phyloP scores from a whole-genome alignment of 371 early-diverging fungal genomes.

The Neoconidiobolus thromboides region DNA sequence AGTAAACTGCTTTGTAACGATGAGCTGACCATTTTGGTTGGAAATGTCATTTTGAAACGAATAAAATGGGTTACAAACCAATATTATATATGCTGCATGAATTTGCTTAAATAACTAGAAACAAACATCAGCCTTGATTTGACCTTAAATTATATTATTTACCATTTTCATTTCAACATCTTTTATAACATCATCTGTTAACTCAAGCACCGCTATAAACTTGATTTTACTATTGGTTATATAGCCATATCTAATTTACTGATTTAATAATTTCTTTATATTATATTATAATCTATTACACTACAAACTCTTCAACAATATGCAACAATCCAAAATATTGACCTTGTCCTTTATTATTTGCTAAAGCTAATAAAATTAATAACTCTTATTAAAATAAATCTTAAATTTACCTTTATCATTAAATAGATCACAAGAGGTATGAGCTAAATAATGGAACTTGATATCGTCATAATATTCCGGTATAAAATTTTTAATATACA shows the following conservation, averaged over 20 bases:
- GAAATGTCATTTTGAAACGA: no score
- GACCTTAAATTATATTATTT: not conserved
- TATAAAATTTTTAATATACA: slow-evolving; percentile 3
- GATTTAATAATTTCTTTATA: not conserved
- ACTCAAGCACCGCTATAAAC: not conserved
- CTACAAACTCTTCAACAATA: slow-evolving; percentile 5
- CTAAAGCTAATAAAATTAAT: not conserved
- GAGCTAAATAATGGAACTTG: slow-evolving; percentile 2
- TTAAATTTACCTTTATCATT: not conserved
- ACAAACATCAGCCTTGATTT: no score
- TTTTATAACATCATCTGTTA: slow-evolving; percentile 5
- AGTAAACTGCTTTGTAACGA: no score
- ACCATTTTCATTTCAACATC: slow-evolving; percentile 5
- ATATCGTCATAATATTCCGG: slow-evolving; percentile 1
- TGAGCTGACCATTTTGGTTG: no score
- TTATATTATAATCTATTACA: not conserved
- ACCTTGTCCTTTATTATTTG: not conserved
- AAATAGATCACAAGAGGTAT: slow-evolving; percentile 6
- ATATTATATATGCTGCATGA: no score
- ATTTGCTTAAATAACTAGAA: no score
- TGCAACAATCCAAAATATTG: slow-evolving; percentile 3
- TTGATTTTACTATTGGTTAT: slow-evolving; percentile 2
- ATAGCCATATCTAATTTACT: slow-evolving; percentile 2
- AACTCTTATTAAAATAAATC: not conserved
- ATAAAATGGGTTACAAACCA: no score